phyloP scores from a whole-genome alignment of 1,284 basidiomycete species.

The Moesziomyces sp. region DNA sequence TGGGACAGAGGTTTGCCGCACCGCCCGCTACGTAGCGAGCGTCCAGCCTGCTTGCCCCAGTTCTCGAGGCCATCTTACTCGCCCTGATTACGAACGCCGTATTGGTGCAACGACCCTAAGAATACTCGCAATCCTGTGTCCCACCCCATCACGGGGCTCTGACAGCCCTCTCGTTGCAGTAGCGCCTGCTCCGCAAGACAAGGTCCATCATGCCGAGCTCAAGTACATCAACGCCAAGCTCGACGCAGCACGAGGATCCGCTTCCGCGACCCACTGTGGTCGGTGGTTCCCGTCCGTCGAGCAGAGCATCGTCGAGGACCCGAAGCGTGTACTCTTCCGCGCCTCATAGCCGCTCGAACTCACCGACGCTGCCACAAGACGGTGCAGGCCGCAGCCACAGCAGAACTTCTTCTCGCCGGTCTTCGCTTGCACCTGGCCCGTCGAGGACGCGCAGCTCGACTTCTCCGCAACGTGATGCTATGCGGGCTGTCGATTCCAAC shows the following conservation, averaged over 20 bases:
- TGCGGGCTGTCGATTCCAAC: neutral
- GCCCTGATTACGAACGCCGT: no score
- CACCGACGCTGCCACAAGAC: slow-evolving; percentile 5
- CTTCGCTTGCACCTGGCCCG: neutral
- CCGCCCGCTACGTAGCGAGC: no score
- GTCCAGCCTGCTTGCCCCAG: no score
- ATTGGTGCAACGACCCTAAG: no score
- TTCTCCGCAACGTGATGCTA: neutral
- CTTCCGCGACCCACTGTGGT: slow-evolving; percentile 40
- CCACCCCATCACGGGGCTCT: no score
- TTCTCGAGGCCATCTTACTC: no score
- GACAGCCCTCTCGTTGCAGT: no score
- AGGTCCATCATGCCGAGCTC: slow-evolving; percentile 3
- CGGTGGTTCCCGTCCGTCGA: slow-evolving; percentile 21
- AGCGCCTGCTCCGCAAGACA: neutral
- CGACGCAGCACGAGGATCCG: slow-evolving; percentile 10
- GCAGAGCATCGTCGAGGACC: slow-evolving; percentile 19
- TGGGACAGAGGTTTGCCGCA: no score
- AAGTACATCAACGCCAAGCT: neutral
- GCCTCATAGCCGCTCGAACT: slow-evolving; percentile 19
- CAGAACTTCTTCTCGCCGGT: neutral
- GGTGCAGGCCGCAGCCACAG: neutral
- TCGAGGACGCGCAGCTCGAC: slow-evolving; percentile 9
- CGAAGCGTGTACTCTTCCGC: slow-evolving; percentile 13
- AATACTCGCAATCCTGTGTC: no score